Base-by-base conservation (phyloP, 177 flowering plant genomes). In the Vitis hybrid region DNA sequence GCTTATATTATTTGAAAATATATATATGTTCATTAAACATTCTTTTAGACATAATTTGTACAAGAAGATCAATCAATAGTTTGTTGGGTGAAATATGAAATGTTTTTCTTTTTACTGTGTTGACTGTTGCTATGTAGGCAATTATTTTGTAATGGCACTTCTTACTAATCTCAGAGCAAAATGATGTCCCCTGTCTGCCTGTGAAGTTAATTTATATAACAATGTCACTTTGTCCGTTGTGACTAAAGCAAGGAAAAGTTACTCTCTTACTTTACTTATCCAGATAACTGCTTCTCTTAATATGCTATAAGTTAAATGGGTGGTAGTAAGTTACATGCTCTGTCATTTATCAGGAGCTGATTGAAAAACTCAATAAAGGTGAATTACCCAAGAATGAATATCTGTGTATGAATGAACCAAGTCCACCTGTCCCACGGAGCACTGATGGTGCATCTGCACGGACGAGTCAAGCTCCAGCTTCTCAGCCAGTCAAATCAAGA, bases 331-430 rank as follows among this genome's bases (percentile, higher is more conserved):
- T 39, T 39, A 39, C 45, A 39, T 6, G 45, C 7, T 39, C 1
- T 39, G 7, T 11, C 58, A 32, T 64, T 39, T 62, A 69, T 51
- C 83, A 95, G 99, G 98, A 95, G 72, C 89, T 95, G 51, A 73
- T 93, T 69, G 96, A 93, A 80, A 91, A n/a, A n/a, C n/a, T n/a
- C n/a, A n/a, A n/a, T n/a, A n/a, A n/a, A n/a, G n/a, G n/a, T n/a
- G n/a, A n/a, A 68, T 76, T 95, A 66, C 81, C 92, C 60, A 91
- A 90, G 86, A 76, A 80, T 74, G 97, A 90, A 4, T 95, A 88
- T 74, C 76, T 88, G 21, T 95, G 97, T 75, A 80, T 91, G 86
- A 93, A 89, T 75, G 90, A 86, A n/a, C 89, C 94, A 32, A 85
- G 84, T 73, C 82, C 88, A 12, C 74, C 86, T 39, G 72, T 70